Percentiles rank a stretch among this genome's conserved stretches.
These are phyloP conservation scores for Neofusicoccum sp. DNA, from an alignment of 2,329 filamentous ascomycete species.

Conservation along the genomic window DNA sequence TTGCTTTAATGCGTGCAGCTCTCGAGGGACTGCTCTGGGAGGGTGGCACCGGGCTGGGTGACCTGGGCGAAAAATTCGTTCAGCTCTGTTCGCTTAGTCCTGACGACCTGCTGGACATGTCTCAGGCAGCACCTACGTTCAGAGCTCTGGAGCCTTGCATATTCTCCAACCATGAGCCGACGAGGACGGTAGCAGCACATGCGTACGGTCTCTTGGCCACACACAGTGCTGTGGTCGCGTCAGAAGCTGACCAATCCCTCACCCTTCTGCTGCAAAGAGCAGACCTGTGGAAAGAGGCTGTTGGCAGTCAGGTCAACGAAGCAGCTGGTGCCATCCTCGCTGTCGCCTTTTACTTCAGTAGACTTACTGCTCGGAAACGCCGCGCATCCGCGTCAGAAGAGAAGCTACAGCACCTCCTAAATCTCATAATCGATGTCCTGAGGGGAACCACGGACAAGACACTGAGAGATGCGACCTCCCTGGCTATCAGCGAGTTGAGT, in stretches of 20 bases:
- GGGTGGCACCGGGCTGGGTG: conserved; percentile 40
- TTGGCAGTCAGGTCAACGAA: conserved; percentile 59
- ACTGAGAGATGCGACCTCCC: conserved; percentile 57
- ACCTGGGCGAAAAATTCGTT: conserved; percentile 51
- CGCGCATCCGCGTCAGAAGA: conserved; percentile 32
- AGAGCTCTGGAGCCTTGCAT: conserved; percentile 59
- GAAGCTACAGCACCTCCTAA: conserved; percentile 43
- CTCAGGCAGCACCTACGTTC: conserved; percentile 33
- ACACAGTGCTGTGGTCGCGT: conserved; percentile 49
- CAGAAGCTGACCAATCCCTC: conserved; percentile 45
- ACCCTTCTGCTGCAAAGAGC: conserved; percentile 48
- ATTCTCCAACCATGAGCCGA: conserved; percentile 68
- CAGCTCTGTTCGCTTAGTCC: conserved; percentile 57
- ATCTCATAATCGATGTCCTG: conserved; percentile 52
- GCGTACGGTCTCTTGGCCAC: conserved; percentile 75
- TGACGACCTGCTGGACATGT: conserved; percentile 40
- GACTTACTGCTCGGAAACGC: conserved; percentile 51
- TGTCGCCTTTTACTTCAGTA: conserved; percentile 58
- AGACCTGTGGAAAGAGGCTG: conserved; percentile 55
- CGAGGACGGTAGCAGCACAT: conserved; percentile 65
- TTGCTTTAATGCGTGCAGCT: conserved; percentile 43
- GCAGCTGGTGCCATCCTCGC: conserved; percentile 61
- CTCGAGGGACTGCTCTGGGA: conserved; percentile 46
- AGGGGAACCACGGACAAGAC: conserved; percentile 53
- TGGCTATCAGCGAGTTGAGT: conserved; percentile 61